phyloP scores from a whole-genome alignment of 257 asterid genomes.

The Solanum bulbocastanum region DNA sequence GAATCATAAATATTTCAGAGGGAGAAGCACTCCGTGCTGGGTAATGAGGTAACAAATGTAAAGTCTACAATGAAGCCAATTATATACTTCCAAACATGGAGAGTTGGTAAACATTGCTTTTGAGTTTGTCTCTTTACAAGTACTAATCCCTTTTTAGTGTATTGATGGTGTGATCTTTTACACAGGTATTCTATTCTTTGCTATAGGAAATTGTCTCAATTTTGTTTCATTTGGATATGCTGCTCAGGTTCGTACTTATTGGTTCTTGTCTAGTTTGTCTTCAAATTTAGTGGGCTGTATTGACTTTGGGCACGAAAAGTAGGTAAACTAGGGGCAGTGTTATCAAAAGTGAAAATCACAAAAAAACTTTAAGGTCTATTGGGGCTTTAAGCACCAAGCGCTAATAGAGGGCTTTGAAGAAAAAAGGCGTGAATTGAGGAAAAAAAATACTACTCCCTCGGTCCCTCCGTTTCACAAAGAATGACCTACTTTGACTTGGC shows the following conservation, averaged over 20 bases:
- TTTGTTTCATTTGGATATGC: constrained; percentile 96
- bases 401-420: not conserved
- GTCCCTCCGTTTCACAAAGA: too few species aligned
- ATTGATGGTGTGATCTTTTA: constrained; percentile 4
- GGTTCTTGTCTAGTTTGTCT: not conserved
- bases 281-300: not conserved
- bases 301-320: not conserved
- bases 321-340: not conserved
- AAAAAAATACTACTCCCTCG: not conserved
- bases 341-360: not conserved
- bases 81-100: constrained; percentile 81
- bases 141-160: not conserved
- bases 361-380: not conserved
- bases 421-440: not conserved
- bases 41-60: constrained; percentile 44
- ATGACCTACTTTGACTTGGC: too few species aligned
- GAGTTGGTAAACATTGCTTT: constrained; percentile 51
- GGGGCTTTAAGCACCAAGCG: not conserved
- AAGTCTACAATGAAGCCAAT: constrained; percentile 68
- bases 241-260: constrained; percentile 69
- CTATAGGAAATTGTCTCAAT: constrained; percentile 86
- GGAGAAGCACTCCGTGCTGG: constrained; percentile 48
- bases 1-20: constrained; percentile 43
- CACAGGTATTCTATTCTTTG: constrained; percentile 74
- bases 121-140: not conserved